Base-by-base conservation (phyloP, 371 early-diverging fungal genomes). In the Syncephalis plumigaleata region DNA sequence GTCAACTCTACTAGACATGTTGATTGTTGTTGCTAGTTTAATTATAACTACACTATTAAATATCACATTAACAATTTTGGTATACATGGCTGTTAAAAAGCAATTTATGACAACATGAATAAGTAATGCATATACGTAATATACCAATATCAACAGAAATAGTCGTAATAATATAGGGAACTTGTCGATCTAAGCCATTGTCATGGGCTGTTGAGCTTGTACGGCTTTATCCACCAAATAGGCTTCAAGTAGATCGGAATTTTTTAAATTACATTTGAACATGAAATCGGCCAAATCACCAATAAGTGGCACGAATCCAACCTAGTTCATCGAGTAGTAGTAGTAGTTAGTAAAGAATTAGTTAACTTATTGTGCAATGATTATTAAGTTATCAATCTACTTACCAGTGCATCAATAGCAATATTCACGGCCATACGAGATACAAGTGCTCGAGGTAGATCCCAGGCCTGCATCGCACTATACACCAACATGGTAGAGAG, bases 251-350 rank as follows among this genome's bases (percentile, higher is more conserved):
- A 70, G 36, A 3, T 61, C 47, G 1, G 68, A 61, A 53, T 70
- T 70, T 25, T 62, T 57, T 2, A 64, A 66, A 47, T 70, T 70
- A 45, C 65, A 63, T 52, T 67, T 70, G 47, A 59, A 67, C 47
- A 67, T 48, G 36, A 63, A 58, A 47, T 70, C 70, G 44, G 63
- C 20, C 4, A 70, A 26, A 48, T 70, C 71, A 26, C 71, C 71
- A 8, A 62, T 26, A 8, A 68, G 9, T 27, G 71, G 71, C 2
- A 70, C 55, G 25, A 70, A 26, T 0, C 71, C 71, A 31, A 70
- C 42, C 65, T 66, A 54, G 37, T 16, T 25, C 15, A 9, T 16
- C 22, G 13, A 38, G 21, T 3, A 25, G 17, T 36, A 31, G 36
- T 24, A 11, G 36, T 18, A 18, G 13, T 25, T 40, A 9, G 39